Evolutionary conservation across 345 rosid genomes (phyloP).

Genomic region (Citrus inodora): DNA sequence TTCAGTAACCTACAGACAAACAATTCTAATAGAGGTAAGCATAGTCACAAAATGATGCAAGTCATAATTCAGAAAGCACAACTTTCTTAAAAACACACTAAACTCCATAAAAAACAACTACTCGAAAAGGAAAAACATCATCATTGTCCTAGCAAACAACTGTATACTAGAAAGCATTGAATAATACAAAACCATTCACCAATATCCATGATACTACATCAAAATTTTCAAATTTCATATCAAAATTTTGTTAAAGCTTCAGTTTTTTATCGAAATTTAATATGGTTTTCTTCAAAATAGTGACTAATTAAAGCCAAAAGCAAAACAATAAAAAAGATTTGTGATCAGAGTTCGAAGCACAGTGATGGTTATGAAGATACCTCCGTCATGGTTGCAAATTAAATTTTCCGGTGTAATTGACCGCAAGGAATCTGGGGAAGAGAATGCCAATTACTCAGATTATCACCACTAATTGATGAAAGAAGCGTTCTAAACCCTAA

Average conservation of each 20-base stretch:
- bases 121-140: no score
- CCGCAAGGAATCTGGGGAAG: not conserved
- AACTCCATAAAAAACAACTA: no score
- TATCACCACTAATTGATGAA: not conserved
- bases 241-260: not conserved
- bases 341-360: not conserved
- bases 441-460: not conserved
- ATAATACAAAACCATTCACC: not conserved
- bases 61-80: not conserved
- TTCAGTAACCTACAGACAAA: not conserved
- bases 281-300: not conserved
- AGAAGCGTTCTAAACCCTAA: slow-evolving; percentile 25
- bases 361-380: slow-evolving; percentile 22
- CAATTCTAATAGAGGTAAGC: not conserved
- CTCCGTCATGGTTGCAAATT: slow-evolving; percentile 64
- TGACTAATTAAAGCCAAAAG: not conserved
- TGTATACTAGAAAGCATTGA: not conserved
- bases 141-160: not conserved
- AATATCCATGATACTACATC: not conserved
- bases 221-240: not conserved
- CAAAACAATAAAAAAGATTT: no score
- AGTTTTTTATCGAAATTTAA: not conserved
- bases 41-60: not conserved
- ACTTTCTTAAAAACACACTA: no score
- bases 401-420: slow-evolving; percentile 5